A percentile compares a stretch with the other conserved stretches of the same genome.
Evolutionary conservation across 305 asterid genomes (phyloP).

Genomic region (Fraxinus angustifolia): DNA sequence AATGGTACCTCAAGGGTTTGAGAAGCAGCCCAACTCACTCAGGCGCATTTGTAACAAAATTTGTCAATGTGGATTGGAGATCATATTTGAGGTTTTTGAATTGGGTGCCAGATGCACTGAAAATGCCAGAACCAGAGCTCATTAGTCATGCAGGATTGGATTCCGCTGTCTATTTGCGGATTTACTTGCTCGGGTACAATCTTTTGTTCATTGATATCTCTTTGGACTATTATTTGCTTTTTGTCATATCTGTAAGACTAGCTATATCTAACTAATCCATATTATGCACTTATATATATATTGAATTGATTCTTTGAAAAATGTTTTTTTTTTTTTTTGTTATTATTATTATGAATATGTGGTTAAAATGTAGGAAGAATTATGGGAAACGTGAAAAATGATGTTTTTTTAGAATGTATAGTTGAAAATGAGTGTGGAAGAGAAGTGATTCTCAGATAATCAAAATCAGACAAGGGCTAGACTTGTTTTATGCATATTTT

Average conservation of each 20-base stretch:
- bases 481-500: neutral
- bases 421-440: neutral
- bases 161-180: slow-evolving; percentile 85
- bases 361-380: neutral
- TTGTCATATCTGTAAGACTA: neutral
- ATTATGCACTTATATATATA: too few relatives aligned
- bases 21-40: slow-evolving; percentile 65
- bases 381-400: neutral
- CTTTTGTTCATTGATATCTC: slow-evolving; percentile 1
- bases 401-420: neutral
- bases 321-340: too few relatives aligned
- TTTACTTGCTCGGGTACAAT: slow-evolving; percentile 83
- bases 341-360: neutral
- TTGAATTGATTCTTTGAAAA: neutral
- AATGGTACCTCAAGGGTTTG: slow-evolving; percentile 89
- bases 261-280: neutral
- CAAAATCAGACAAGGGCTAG: neutral
- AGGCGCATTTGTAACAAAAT: slow-evolving; percentile 57
- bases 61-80: slow-evolving; percentile 79
- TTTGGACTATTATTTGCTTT: neutral
- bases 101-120: slow-evolving; percentile 92
- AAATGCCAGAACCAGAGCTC: slow-evolving; percentile 93
- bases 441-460: neutral
- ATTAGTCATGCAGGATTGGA: slow-evolving; percentile 95
- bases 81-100: slow-evolving; percentile 71